These are phyloP conservation scores for Diaporthe citri DNA, from an alignment of 2,329 filamentous ascomycete genomes.

Conservation along the genomic window DNA sequence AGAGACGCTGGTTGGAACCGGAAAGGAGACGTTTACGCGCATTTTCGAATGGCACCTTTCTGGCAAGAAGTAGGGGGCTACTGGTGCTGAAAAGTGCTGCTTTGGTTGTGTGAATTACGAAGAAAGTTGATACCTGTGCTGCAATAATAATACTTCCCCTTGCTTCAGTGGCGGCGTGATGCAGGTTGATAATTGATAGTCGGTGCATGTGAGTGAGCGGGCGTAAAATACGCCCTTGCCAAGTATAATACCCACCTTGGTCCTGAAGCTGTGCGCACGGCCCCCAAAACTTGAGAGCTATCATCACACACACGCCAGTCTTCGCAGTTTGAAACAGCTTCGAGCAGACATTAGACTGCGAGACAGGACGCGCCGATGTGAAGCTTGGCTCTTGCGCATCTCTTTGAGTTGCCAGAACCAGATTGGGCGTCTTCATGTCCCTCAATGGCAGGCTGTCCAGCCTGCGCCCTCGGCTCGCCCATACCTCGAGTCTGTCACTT, in stretches of 20 bases:
- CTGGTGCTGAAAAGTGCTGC: not conserved
- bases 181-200: not conserved
- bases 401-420: slow-evolving; percentile 31
- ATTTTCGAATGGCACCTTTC: slow-evolving; percentile 87
- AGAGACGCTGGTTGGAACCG: slow-evolving; percentile 82
- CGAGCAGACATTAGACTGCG: not conserved
- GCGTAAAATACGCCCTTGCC: slow-evolving; percentile 15
- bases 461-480: slow-evolving; percentile 38
- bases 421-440: slow-evolving; percentile 39
- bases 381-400: slow-evolving; percentile 26
- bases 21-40: slow-evolving; percentile 81
- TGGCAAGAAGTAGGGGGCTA: slow-evolving; percentile 42
- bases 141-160: not conserved
- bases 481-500: slow-evolving; percentile 24
- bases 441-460: slow-evolving; percentile 42
- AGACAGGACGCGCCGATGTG: slow-evolving; percentile 36
- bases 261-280: not conserved
- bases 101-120: not conserved
- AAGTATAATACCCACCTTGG: not conserved
- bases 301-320: not conserved
- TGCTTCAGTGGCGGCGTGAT: not conserved
- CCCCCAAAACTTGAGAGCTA: slow-evolving; percentile 13
- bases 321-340: not conserved
- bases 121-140: slow-evolving; percentile 16
- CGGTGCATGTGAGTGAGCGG: not conserved